Evolutionary conservation across 73 alveolate genomes (phyloP).

Genomic region (Paramecium tetraurelia): DNA sequence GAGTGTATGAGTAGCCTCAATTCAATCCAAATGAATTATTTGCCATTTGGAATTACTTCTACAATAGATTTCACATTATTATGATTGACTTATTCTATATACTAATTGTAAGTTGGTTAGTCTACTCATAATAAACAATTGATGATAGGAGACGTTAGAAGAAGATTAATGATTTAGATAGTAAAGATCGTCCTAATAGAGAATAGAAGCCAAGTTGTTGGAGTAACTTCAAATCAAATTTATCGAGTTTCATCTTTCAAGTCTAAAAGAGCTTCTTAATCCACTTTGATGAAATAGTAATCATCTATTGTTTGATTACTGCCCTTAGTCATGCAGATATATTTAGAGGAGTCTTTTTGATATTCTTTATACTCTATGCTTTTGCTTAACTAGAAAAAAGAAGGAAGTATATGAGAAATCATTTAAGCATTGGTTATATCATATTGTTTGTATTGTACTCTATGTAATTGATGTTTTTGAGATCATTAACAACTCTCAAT

Average conservation of each 20-base stretch:
- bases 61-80: not conserved
- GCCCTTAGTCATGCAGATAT: slow-evolving; percentile 27
- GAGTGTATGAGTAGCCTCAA: slow-evolving; percentile 29
- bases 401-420: slow-evolving; percentile 36
- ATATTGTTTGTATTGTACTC: slow-evolving; percentile 4
- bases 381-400: not conserved
- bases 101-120: slow-evolving; percentile 6
- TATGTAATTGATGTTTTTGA: not conserved
- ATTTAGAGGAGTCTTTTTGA: slow-evolving; percentile 28
- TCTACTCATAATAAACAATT: not conserved
- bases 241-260: not conserved
- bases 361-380: slow-evolving; percentile 18
- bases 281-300: slow-evolving; percentile 29
- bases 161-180: slow-evolving; percentile 1
- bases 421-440: not conserved
- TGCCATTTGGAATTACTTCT: slow-evolving; percentile 13
- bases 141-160: slow-evolving; percentile 24
- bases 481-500: not conserved
- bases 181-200: not conserved
- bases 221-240: not conserved
- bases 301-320: not conserved
- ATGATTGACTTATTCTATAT: not conserved
- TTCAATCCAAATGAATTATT: slow-evolving; percentile 5
- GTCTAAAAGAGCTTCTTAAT: not conserved
- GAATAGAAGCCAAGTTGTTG: not conserved